Evolutionary conservation across 2,329 filamentous ascomycete genomes (phyloP), one percentile per base, ranked within the genome.

Genomic region (Chaetoscypha palmicola): DNA sequence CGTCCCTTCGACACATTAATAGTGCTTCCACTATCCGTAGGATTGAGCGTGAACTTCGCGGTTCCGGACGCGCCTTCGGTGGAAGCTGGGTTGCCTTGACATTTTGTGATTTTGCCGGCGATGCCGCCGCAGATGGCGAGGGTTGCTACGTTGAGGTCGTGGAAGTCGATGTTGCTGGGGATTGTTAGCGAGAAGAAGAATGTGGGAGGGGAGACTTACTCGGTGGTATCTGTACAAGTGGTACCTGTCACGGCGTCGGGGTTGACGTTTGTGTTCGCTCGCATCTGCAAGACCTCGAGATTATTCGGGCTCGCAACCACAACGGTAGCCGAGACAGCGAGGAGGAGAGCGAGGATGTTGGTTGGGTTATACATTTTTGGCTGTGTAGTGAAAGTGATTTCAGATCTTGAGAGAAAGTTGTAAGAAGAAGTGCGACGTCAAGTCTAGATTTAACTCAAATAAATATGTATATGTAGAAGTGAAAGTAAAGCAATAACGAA

Each of bases 1-100:
- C 67, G 62, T 16, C 65, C 66, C 62, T 76, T 76, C 36, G 66
- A 67, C 48, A 77, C 66, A 60, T 70, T 71, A 58, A 78, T 76
- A 12, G 67, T 71, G 17, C 68, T 66, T 8, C 70, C 72, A 1
- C 54, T 44, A 2, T 61, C 60, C 12, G 64, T 62, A 1, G 69
- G 64, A 20, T 60, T 65, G 12, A 77, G 64, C 2, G 58, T 63
- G 59, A 78, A 76, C 46, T 65, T 58, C 5, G 70, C 72, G 8
- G 66, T 72, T 8, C 72, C 71, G 5, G 65, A 68, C 36, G 63
- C 54, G 31, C 73, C 73, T 0, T 58, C 61, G 3, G 72, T 76
- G 12, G 59, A 62, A n/a, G 61, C 45, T 1, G 69, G 70, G 9
- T 59, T 49, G 16, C 70, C 71, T 7, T 62, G 62, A 55, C 74